Evolutionary conservation across 2,329 filamentous ascomycete genomes (phyloP), one percentile per base, ranked within the genome.

Genomic region (Tetracladium maxilliforme): DNA sequence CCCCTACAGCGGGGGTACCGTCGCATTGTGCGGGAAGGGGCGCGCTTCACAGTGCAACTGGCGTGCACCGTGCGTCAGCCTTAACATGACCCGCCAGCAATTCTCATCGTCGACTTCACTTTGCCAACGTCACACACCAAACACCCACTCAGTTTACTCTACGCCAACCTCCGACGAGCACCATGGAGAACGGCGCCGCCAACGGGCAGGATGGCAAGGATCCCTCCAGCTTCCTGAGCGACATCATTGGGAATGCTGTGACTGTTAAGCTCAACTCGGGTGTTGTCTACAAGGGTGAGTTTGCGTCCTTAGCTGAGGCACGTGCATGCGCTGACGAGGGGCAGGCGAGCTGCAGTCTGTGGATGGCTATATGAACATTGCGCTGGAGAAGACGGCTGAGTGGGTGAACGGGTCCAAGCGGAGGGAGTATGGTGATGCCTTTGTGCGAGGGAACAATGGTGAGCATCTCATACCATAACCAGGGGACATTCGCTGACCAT

Each of bases 351-450:
- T 95, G 19, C 86, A 95, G 49, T 93, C 86, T 1, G 87, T 98
- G 24, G 90, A 98, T 51, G 90, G 90, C 26, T 98, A 95, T 57
- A 98, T 98, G 90, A 98, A 98, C 57, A 94, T 98, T 48, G 87
- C 90, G 9, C 69, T 98, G 16, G 90, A 98, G 53, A 90, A 93
- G 56, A 92, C 84, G 12, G 76, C 82, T 36, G 90, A 98, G 55
- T 84, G 76, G 40, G 78, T 94, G 38, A 78, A 92, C 44, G 87
- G 86, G 21, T 69, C 73, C 35, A 71, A 87, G 53, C 69, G 79
- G 41, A 69, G 81, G 42, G 79, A 70, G 27, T 94, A 93, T 48
- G 87, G 87, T 6, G 87, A 95, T 60, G 83, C 87, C 5, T 95
- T 95, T 49, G 80, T 95, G 30, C 70, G 87, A 50, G 87, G 87